These are phyloP conservation scores for Amorphotheca resinae DNA, from an alignment of 495 filamentous ascomycete species.

Conservation along the genomic window DNA sequence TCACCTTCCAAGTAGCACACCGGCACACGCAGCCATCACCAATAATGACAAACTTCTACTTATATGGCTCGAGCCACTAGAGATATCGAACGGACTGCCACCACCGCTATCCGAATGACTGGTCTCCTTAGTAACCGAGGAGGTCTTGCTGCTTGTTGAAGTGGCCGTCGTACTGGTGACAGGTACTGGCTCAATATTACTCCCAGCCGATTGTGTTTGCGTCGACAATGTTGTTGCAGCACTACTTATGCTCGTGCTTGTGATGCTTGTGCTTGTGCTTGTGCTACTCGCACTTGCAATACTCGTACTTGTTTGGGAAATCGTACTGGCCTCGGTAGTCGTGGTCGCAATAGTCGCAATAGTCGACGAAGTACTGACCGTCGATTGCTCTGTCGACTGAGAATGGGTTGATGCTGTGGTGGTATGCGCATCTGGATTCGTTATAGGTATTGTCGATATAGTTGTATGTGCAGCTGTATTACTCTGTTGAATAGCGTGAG, in stretches of 20 bases:
- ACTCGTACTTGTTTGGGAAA: background rate
- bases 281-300: conserved; percentile 1
- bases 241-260: background rate
- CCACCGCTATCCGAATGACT: too few relatives aligned
- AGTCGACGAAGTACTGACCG: background rate
- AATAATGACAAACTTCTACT: conserved; percentile 2
- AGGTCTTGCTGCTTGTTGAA: too few relatives aligned
- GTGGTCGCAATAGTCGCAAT: background rate
- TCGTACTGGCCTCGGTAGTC: background rate
- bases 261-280: background rate
- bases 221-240: background rate
- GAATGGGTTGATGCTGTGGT: too few relatives aligned
- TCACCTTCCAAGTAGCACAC: conserved; percentile 8
- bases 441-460: conserved; percentile 1
- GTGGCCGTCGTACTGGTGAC: too few relatives aligned
- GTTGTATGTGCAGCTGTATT: background rate
- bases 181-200: background rate
- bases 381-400: too few relatives aligned
- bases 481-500: background rate
- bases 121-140: too few relatives aligned
- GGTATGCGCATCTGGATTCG: background rate
- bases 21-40: conserved; percentile 1
- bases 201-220: background rate
- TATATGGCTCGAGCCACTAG: background rate
- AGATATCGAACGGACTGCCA: conserved; percentile 11